These are phyloP conservation scores for Cyberlindnera sargentensis DNA, from an alignment of 805 yeast genomes.

Conservation along the genomic window DNA sequence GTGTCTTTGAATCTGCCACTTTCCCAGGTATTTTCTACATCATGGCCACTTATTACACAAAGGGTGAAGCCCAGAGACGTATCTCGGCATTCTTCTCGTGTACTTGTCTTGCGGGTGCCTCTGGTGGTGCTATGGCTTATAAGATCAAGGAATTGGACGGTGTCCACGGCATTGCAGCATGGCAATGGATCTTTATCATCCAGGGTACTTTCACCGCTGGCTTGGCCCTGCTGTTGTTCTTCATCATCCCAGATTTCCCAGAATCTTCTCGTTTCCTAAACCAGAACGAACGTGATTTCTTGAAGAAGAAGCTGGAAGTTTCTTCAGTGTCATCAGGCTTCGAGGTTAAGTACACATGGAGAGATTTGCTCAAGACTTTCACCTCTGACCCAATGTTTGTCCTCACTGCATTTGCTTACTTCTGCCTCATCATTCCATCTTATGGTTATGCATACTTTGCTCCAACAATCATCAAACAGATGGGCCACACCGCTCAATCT, in stretches of 20 bases:
- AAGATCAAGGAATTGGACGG: constrained; percentile 38
- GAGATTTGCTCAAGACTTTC: constrained; percentile 29
- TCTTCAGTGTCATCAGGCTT: constrained; percentile 32
- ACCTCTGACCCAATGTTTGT: constrained; percentile 52
- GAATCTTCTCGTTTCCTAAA: constrained; percentile 34
- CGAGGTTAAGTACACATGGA: constrained; percentile 27
- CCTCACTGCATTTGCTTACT: constrained; percentile 27
- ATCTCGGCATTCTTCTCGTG: constrained; percentile 43
- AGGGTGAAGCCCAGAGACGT: constrained; percentile 41
- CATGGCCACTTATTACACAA: constrained; percentile 40
- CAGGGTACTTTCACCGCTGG: constrained; percentile 42
- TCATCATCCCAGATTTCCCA: constrained; percentile 37
- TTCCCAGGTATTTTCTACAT: constrained; percentile 45
- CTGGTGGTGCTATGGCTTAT: constrained; percentile 46
- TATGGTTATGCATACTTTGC: constrained; percentile 40
- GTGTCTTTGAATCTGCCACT: constrained; percentile 46
- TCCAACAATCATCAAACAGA: constrained; percentile 32
- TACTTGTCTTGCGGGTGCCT: constrained; percentile 48
- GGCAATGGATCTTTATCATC: constrained; percentile 46
- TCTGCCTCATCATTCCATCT: constrained; percentile 33
- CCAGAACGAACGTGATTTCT: constrained; percentile 31
- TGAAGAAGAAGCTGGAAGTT: constrained; percentile 30
- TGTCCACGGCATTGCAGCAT: constrained; percentile 37
- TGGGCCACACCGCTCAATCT: constrained; percentile 53
- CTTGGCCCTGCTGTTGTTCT: constrained; percentile 30